Conservation (phyloP, 2,329 filamentous ascomycete species). For the Alternaria incomplexa region DNA sequence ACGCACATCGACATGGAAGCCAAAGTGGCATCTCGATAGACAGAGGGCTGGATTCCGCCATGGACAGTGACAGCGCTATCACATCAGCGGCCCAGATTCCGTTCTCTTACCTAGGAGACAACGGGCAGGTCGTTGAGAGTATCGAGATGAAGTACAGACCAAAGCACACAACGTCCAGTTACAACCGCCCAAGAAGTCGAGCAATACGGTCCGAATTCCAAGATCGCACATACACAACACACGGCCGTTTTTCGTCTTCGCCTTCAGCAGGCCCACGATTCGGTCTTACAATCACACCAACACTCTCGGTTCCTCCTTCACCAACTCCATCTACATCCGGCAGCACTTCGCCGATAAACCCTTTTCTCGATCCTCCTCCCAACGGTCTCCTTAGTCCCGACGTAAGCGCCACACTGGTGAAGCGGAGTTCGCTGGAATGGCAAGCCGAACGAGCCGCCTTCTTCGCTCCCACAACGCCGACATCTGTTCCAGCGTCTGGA, state of each 20-base stretch:
- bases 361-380: background rate
- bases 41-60: too few species aligned
- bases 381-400: background rate
- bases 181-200: background rate
- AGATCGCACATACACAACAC: background rate
- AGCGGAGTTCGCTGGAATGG: background rate
- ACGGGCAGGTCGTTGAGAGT: background rate
- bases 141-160: background rate
- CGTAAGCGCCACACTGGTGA: background rate
- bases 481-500: background rate
- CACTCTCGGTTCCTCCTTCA: background rate
- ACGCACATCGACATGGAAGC: background rate
- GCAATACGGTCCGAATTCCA: background rate
- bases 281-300: background rate
- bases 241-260: background rate
- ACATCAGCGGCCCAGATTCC: background rate
- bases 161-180: background rate
- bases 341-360: background rate
- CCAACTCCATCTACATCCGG: background rate
- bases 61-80: background rate
- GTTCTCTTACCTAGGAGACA: background rate
- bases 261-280: background rate
- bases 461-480: background rate
- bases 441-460: background rate
- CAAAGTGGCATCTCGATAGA: background rate